Conservation (phyloP, 768 basidiomycete genomes). For the Amanita inopinata region DNA sequence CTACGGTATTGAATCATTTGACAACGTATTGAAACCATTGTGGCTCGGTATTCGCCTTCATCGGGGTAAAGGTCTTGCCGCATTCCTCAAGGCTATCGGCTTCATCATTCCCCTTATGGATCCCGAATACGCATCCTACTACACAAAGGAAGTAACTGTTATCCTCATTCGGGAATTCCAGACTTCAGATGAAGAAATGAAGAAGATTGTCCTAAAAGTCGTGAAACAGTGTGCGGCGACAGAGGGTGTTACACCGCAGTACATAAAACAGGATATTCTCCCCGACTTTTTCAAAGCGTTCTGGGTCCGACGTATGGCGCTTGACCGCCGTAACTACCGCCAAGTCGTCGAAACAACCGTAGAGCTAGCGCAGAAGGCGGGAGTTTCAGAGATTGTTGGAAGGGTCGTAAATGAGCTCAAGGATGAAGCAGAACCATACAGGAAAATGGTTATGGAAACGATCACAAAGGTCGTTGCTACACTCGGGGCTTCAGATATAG, state of each 20-base stretch:
- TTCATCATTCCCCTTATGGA: conserved; percentile 99
- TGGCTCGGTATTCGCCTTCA: conserved; percentile 94
- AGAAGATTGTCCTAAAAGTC: conserved; percentile 98
- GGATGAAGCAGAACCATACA: conserved; percentile 82
- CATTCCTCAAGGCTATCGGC: conserved; percentile 95
- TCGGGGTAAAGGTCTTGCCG: conserved; percentile 90
- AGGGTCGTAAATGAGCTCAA: conserved; percentile 84
- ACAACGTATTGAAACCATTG: conserved; percentile 89
- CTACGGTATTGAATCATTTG: conserved; percentile 99
- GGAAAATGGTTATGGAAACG: conserved; percentile 99
- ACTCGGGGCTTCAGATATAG: conserved; percentile 94
- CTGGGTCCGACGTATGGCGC: conserved; percentile 97
- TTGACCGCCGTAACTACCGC: conserved; percentile 91
- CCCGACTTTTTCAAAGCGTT: conserved; percentile 99
- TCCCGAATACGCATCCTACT: conserved; percentile 98
- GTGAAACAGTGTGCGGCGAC: conserved; percentile 99
- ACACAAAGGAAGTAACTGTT: conserved; percentile 95
- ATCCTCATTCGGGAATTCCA: conserved; percentile 98
- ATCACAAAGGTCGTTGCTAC: conserved; percentile 93
- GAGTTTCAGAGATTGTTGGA: conserved; percentile 93
- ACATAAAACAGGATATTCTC: conserved; percentile 95
- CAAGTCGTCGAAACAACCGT: conserved; percentile 99
- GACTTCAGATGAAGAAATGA: conserved; percentile 99
- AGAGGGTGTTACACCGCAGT: conserved; percentile 91
- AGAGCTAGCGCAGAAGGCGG: conserved; percentile 94